A percentile compares a stretch with the other conserved stretches of the same genome.
Conservation (phyloP, 192 early-diverging fungal species). For the Coemansia sp. region DNA sequence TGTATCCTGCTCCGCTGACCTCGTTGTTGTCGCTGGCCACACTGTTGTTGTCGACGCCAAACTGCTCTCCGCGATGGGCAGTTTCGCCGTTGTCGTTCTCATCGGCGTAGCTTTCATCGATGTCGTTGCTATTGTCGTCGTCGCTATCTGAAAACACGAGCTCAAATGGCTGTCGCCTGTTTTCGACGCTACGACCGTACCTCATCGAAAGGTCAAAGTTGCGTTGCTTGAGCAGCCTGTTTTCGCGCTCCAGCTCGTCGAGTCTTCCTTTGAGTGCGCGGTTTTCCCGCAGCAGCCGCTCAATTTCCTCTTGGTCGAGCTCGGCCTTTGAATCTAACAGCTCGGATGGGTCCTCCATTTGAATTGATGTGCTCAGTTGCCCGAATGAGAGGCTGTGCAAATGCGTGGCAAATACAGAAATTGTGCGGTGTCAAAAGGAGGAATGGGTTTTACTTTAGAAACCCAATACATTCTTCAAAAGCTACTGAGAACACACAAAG, state of each 20-base stretch:
- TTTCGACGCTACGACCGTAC: slow-evolving; percentile 47
- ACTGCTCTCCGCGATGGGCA: slow-evolving; percentile 11
- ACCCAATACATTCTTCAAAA: too few species aligned
- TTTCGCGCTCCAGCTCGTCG: slow-evolving; percentile 56
- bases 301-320: slow-evolving; percentile 56
- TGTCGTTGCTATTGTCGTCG: neutral
- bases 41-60: slow-evolving; percentile 11
- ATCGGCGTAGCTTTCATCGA: slow-evolving; percentile 15
- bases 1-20: slow-evolving; percentile 40
- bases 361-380: neutral
- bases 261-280: slow-evolving; percentile 42
- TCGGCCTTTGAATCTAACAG: slow-evolving; percentile 49
- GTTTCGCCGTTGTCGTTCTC: neutral
- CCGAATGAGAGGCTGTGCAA: slow-evolving; percentile 1
- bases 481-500: too few species aligned
- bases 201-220: slow-evolving; percentile 57
- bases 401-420: too few species aligned
- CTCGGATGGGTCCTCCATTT: slow-evolving; percentile 44
- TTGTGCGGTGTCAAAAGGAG: too few species aligned
- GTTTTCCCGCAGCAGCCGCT: slow-evolving; percentile 48
- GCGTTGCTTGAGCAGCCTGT: slow-evolving; percentile 52
- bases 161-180: slow-evolving; percentile 50
- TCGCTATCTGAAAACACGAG: slow-evolving; percentile 49
- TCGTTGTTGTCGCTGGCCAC: slow-evolving; percentile 36
- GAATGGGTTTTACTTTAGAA: too few species aligned